These are phyloP conservation scores for Tulasnella sp. DNA, from an alignment of 768 basidiomycete species.

Conservation along the genomic window DNA sequence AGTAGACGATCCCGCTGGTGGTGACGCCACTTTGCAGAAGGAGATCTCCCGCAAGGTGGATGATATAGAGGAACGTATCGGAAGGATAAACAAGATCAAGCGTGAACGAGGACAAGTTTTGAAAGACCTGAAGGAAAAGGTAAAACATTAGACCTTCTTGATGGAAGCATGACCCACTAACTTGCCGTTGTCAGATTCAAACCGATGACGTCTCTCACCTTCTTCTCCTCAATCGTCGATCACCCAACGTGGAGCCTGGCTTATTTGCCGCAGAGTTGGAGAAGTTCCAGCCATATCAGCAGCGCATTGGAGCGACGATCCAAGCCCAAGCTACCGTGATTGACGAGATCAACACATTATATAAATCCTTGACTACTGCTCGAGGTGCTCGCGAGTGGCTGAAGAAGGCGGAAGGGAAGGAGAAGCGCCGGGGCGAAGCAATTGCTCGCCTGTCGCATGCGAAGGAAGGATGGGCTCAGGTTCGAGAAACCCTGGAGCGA, in stretches of 20 bases:
- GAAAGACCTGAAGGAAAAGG: slow-evolving; percentile 95
- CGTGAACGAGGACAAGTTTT: slow-evolving; percentile 79
- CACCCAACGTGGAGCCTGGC: slow-evolving; percentile 71
- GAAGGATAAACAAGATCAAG: slow-evolving; percentile 70
- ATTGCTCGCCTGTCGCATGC: slow-evolving; percentile 65
- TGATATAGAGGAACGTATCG: slow-evolving; percentile 72
- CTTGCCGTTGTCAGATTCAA: slow-evolving; percentile 56
- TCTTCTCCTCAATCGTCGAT: slow-evolving; percentile 81
- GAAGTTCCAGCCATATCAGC: slow-evolving; percentile 90
- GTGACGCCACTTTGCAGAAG: slow-evolving; percentile 52
- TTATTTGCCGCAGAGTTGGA: slow-evolving; percentile 91
- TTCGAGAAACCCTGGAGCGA: slow-evolving; percentile 61
- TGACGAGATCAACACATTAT: slow-evolving; percentile 64
- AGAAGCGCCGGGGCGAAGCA: slow-evolving; percentile 68
- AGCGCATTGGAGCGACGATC: slow-evolving; percentile 67
- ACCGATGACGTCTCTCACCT: slow-evolving; percentile 93
- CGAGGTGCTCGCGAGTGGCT: slow-evolving; percentile 71
- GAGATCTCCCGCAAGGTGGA: slow-evolving; percentile 59
- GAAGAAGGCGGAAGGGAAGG: slow-evolving; percentile 72
- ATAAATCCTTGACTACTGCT: slow-evolving; percentile 64
- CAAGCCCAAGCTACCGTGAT: slow-evolving; percentile 66
- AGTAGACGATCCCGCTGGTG: slow-evolving; percentile 56
- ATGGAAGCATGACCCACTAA: not conserved
- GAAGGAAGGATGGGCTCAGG: slow-evolving; percentile 78
- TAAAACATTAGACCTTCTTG: slow-evolving; percentile 28